Conservation (phyloP, 2,329 filamentous ascomycete genomes). For the Penicillium concentricum region DNA sequence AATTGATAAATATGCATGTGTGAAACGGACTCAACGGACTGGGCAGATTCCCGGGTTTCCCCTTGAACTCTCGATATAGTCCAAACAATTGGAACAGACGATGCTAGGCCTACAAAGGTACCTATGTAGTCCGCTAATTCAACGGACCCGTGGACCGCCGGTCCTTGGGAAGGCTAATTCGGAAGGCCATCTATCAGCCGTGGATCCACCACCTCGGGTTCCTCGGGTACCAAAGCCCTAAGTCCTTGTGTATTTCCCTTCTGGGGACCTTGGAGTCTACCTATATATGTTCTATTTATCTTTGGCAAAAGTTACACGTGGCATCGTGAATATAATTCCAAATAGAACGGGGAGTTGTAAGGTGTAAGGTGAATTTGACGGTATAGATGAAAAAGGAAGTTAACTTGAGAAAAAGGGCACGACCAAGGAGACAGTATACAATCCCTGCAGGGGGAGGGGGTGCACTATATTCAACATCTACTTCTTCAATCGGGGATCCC, state of each 20-base stretch:
- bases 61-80: too few relatives aligned
- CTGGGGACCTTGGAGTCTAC: too few relatives aligned
- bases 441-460: not conserved
- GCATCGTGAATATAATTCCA: not conserved
- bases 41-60: not conserved
- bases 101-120: too few relatives aligned
- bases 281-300: not conserved
- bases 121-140: too few relatives aligned
- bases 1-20: slow-evolving; percentile 1
- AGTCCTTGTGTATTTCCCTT: not conserved
- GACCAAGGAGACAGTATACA: not conserved
- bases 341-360: not conserved
- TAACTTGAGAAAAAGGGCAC: not conserved
- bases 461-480: slow-evolving; percentile 9
- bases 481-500: slow-evolving; percentile 1
- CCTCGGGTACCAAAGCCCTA: slow-evolving; percentile 8
- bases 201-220: slow-evolving; percentile 1
- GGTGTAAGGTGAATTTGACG: not conserved
- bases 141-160: not conserved
- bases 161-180: not conserved
- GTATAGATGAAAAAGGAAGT: not conserved
- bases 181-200: slow-evolving; percentile 9
- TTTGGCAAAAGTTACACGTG: not conserved
- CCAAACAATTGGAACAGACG: too few relatives aligned
- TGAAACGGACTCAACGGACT: slow-evolving; percentile 8